Evolutionary conservation across 225 moss, liverwort and hornwort species (phyloP), one percentile per base, ranked within the genome.

Genomic region (Asterella californica): DNA sequence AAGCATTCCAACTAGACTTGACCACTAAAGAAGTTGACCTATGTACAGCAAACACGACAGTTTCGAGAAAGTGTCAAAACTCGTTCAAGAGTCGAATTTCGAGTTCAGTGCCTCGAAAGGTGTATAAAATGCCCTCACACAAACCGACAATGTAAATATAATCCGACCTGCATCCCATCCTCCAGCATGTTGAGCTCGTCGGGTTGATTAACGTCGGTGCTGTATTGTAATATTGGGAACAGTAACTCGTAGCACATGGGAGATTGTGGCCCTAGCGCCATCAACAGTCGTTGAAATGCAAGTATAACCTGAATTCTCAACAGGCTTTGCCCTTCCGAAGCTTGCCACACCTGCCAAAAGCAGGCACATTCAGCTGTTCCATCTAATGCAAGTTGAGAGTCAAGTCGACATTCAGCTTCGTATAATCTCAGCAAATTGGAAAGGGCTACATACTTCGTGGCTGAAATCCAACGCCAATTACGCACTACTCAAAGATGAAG

Each of bases 111-210:
- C n/a, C n/a, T n/a, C n/a, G n/a, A n/a, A n/a, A n/a, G n/a, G n/a
- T n/a, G n/a, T n/a, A n/a, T n/a, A n/a, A 52, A 52, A 17, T 52
- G 52, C 52, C 52, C 12, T 1, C 52, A 12, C 10, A 14, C 5
- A 52, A 52, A 12, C 5, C 17, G 52, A 10, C 52, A 52, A 52
- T 52, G 17, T 52, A 52, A 4, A 14, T 1, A 52, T 17, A 33
- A 25, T 34, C 33, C 33, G 33, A 79, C 97, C 92, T 93, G 91
- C 91, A 99, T 92, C 73, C 97, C 97, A 83, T 99, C 99, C 84
- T 99, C 99, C 81, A 99, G 83, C 95, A 99, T 99, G 80, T 93
- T 95, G 18, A 99, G 89, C 85, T 95, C 97, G 77, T 99, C 97
- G 54, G 95, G 97, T 82, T 99, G 99, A 87, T 90, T 92, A 24